A percentile compares a stretch with the other conserved stretches of the same genome.
Evolutionary conservation across 768 basidiomycete genomes (phyloP).

Genomic region (Mycena kentingensis): DNA sequence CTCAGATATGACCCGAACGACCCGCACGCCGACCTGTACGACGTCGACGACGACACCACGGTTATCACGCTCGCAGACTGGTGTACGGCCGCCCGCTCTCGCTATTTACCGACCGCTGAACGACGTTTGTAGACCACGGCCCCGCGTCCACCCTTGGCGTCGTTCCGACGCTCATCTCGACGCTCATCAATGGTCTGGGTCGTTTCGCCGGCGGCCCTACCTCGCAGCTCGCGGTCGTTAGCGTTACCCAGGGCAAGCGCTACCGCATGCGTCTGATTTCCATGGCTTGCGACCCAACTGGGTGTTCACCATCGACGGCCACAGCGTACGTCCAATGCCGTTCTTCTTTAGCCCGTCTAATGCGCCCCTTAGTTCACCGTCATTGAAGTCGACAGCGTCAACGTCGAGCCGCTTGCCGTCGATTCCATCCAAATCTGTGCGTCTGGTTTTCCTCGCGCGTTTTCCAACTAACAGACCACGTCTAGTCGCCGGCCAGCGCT

Average conservation of each 20-base stretch:
- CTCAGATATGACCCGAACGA: not conserved
- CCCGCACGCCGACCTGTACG: not conserved
- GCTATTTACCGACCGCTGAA: not conserved
- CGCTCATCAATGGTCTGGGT: slow-evolving; percentile 34
- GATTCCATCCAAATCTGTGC: slow-evolving; percentile 41
- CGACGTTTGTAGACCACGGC: not conserved
- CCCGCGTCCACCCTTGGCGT: not conserved
- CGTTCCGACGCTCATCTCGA: slow-evolving; percentile 21
- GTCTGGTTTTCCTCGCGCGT: slow-evolving; percentile 32
- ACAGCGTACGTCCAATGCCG: slow-evolving; percentile 26
- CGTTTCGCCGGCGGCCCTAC: slow-evolving; percentile 22
- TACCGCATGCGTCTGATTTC: slow-evolving; percentile 26
- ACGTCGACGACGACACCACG: slow-evolving; percentile 29
- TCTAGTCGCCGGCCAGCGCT: slow-evolving; percentile 36
- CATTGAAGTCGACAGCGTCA: slow-evolving; percentile 45
- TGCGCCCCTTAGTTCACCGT: slow-evolving; percentile 30
- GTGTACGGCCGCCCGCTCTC: slow-evolving; percentile 16
- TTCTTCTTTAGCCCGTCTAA: slow-evolving; percentile 28
- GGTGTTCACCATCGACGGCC: slow-evolving; percentile 33
- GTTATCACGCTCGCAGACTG: slow-evolving; percentile 41
- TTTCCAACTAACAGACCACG: not conserved
- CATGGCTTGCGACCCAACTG: slow-evolving; percentile 33
- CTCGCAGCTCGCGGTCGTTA: slow-evolving; percentile 29
- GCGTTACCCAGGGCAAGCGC: slow-evolving; percentile 39
- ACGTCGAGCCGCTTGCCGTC: slow-evolving; percentile 29